Base-by-base conservation (phyloP, 768 basidiomycete species). In the Kwoniella dendrophila region DNA sequence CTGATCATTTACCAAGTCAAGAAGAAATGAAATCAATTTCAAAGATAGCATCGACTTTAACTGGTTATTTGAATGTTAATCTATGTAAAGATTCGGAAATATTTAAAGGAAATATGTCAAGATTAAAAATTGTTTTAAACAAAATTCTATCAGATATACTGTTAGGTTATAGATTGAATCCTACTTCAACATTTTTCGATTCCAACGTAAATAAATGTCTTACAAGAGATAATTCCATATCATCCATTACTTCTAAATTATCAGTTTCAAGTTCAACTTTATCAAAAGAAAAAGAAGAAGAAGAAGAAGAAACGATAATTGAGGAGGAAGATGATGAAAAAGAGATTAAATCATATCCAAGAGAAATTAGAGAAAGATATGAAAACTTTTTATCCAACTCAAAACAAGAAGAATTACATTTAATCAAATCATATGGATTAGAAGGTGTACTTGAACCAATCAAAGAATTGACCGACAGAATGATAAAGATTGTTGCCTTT, bases 401-500 rank as follows among this genome's bases (percentile, higher is more conserved):
- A 4, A 16, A 45, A n/a, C 51, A 54, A 18, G 61, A 45, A 24
- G 65, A 69, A 33, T 47, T 50, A 11, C 50, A 26, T 4, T 24
- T 63, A 29, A 59, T 67, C 34, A 51, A 36, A 30, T 44, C 12
- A 5, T 38, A 41, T 12, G 59, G 53, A 6, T 55, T 72, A 14
- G 64, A 61, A 18, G 33, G 49, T 11, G 32, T 72, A 14, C 43
- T 18, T 16, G 52, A 34, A 26, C 67, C 68, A 1, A 48, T 72
- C 16, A 53, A 44, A 22, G 71, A 61, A 6, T 20, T 71, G n/a
- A 56, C 64, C 5, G 50, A 53, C 47, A 58, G 68, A 18, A 71
- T 75, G 63, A 55, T 52, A 24, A 63, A 56, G 50, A 66, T 73
- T 34, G 66, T 55, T 12, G 61, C 62, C 4, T 75, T 75, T 52